phyloP scores from a whole-genome alignment of 1,284 basidiomycete species.

The Neolentinus lepideus region DNA sequence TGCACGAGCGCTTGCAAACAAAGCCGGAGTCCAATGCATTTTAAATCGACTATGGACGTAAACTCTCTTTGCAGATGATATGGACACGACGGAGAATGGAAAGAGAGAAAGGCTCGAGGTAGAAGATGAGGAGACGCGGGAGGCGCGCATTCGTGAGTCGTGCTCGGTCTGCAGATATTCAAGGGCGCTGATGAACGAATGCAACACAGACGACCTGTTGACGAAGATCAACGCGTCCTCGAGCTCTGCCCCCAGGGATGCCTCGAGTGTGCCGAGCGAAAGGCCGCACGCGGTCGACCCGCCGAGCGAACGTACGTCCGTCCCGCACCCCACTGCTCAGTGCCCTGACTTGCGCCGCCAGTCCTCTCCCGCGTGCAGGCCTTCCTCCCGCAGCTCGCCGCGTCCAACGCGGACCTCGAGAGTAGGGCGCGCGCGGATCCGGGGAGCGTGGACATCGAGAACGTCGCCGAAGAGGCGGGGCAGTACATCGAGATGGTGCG shows the following conservation, averaged over 20 bases:
- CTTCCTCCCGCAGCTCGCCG: slow-evolving; percentile 56
- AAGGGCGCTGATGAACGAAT: not conserved
- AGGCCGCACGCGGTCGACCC: not conserved
- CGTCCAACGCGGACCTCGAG: slow-evolving; percentile 48
- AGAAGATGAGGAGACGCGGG: slow-evolving; percentile 25
- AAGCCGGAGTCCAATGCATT: no score
- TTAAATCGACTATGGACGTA: not conserved
- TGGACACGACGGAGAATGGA: not conserved
- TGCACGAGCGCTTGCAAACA: no score
- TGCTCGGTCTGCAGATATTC: not conserved
- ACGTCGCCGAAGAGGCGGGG: slow-evolving; percentile 35
- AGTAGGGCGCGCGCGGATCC: slow-evolving; percentile 38
- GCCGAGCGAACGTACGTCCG: not conserved
- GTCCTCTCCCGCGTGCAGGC: slow-evolving; percentile 56
- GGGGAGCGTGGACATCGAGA: slow-evolving; percentile 56
- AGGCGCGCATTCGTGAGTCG: slow-evolving; percentile 25
- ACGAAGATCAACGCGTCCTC: slow-evolving; percentile 16
- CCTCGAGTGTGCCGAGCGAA: not conserved
- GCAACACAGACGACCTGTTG: slow-evolving; percentile 19
- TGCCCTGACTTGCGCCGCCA: slow-evolving; percentile 25
- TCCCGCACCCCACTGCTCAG: no score
- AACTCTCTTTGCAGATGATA: not conserved
- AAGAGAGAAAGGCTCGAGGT: slow-evolving; percentile 20
- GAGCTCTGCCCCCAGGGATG: not conserved
- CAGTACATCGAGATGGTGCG: slow-evolving; percentile 63